A percentile compares a stretch with the other conserved stretches of the same genome.
Conservation (phyloP, 2,329 filamentous ascomycete genomes). For the Rhinocladiella mackenziei region DNA sequence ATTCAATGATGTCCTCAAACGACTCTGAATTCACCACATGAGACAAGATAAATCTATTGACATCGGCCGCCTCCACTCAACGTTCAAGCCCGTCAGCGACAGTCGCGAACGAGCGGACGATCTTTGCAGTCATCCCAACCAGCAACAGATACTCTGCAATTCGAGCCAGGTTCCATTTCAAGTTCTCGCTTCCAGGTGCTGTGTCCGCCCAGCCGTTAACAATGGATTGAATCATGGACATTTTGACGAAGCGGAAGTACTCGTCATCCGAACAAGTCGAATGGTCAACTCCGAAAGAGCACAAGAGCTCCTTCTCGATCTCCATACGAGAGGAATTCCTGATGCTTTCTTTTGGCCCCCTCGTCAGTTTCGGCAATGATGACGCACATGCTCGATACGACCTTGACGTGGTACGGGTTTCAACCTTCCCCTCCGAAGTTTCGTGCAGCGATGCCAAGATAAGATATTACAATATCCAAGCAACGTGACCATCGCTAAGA, state of each 20-base stretch:
- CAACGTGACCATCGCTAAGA: conserved; percentile 57
- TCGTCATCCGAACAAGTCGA: conserved; percentile 56
- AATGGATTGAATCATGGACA: conserved; percentile 48
- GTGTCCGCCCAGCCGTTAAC: conserved; percentile 22
- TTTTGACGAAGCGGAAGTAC: conserved; percentile 54
- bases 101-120: conserved; percentile 56
- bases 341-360: conserved; percentile 52
- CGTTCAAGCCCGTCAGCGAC: conserved; percentile 65
- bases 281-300: conserved; percentile 56
- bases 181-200: conserved; percentile 37
- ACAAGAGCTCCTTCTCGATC: conserved; percentile 53
- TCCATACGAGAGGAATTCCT: conserved; percentile 51
- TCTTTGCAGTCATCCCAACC: conserved; percentile 48
- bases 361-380: conserved; percentile 50
- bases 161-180: conserved; percentile 39
- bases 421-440: conserved; percentile 51
- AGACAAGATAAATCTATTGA: conserved; percentile 66
- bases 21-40: conserved; percentile 51
- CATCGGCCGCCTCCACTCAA: conserved; percentile 65
- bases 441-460: conserved; percentile 47
- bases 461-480: conserved; percentile 51
- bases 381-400: conserved; percentile 51
- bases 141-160: conserved; percentile 46
- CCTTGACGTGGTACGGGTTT: conserved; percentile 55
- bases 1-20: conserved; percentile 50